These are phyloP conservation scores for Beauveria scarabaeidicola DNA, from an alignment of 2,329 filamentous ascomycete species.

Conservation along the genomic window DNA sequence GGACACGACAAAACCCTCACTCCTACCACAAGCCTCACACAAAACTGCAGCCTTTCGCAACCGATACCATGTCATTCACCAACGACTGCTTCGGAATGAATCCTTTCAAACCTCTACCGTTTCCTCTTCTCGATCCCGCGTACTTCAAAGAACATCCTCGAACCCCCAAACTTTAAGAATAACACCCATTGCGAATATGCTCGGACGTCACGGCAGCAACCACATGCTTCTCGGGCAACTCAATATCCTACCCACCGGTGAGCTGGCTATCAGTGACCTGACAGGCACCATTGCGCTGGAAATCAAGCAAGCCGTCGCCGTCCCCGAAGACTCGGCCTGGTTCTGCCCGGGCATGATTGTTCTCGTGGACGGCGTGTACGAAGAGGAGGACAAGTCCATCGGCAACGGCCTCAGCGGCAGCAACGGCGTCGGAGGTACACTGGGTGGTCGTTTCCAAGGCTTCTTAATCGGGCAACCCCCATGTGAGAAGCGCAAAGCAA, in stretches of 20 bases:
- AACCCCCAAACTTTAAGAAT: constrained; percentile 70
- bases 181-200: constrained; percentile 69
- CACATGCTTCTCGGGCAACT: constrained; percentile 85
- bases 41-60: constrained; percentile 85
- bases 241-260: constrained; percentile 70
- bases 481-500: constrained; percentile 73
- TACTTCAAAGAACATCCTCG: constrained; percentile 51
- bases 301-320: constrained; percentile 67
- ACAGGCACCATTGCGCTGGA: constrained; percentile 84
- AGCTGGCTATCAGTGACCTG: constrained; percentile 73
- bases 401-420: constrained; percentile 65
- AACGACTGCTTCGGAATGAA: constrained; percentile 85
- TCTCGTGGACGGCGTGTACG: constrained; percentile 89
- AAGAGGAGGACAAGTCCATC: constrained; percentile 72
- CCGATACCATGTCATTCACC: constrained; percentile 84
- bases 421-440: constrained; percentile 77
- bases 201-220: constrained; percentile 71
- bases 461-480: constrained; percentile 89
- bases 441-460: constrained; percentile 85
- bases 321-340: constrained; percentile 82
- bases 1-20: constrained; percentile 53
- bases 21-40: constrained; percentile 68
- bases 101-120: constrained; percentile 80
- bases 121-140: constrained; percentile 46
- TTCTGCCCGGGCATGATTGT: constrained; percentile 96